A percentile compares a stretch with the other conserved stretches of the same genome.
Evolutionary conservation across 129 eudicot genomes (phyloP).

Genomic region (Ambrosia artemisiifolia): DNA sequence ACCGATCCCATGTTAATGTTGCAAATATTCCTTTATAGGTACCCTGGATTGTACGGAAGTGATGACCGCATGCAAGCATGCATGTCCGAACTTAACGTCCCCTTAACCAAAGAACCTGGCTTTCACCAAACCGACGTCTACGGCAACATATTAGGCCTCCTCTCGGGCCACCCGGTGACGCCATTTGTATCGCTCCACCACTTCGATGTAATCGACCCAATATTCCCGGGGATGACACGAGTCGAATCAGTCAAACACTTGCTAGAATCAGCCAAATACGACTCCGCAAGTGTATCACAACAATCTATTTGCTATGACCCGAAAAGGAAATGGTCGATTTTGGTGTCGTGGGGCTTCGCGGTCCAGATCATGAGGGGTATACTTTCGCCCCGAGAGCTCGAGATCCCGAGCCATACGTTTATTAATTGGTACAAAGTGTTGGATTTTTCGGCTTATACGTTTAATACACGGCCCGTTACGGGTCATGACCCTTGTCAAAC

Average conservation of each 20-base stretch:
- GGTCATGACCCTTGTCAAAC: constrained; percentile 58
- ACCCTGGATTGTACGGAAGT: constrained; percentile 77
- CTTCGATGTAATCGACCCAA: constrained; percentile 77
- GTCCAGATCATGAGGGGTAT: constrained; percentile 66
- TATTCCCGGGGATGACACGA: constrained; percentile 57
- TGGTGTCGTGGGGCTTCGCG: constrained; percentile 76
- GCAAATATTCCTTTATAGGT: background rate
- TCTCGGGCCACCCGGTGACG: constrained; percentile 73
- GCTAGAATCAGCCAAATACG: constrained; percentile 42
- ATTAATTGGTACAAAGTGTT: constrained; percentile 72
- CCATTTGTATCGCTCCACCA: constrained; percentile 84
- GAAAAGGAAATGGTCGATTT: constrained; percentile 53
- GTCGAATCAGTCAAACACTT: constrained; percentile 45
- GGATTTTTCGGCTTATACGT: constrained; percentile 74
- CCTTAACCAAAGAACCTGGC: constrained; percentile 62
- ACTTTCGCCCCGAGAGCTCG: constrained; percentile 68
- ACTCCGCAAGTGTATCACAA: constrained; percentile 67
- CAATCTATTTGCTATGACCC: constrained; percentile 77
- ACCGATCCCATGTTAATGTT: too few relatives aligned
- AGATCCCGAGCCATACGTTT: constrained; percentile 68
- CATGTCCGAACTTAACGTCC: constrained; percentile 89
- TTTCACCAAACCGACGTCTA: constrained; percentile 93
- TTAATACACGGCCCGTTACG: constrained; percentile 66
- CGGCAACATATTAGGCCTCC: constrained; percentile 67
- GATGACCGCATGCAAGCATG: constrained; percentile 91